Conservation (phyloP, 345 rosid genomes). For the Gossypium herbaceum region DNA sequence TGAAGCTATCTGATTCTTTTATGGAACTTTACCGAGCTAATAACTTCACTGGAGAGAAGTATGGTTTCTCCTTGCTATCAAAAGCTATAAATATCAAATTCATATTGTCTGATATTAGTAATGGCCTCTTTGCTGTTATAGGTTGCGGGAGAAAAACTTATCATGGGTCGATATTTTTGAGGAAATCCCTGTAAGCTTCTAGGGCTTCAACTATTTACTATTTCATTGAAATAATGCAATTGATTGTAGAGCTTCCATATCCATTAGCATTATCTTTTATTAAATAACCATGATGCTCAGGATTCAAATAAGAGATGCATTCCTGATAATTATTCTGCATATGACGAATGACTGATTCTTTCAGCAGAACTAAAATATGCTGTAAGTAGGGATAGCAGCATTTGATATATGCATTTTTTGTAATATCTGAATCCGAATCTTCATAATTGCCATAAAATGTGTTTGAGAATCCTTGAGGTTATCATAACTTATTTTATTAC, state of each 20-base stretch:
- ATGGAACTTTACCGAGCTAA: conserved; percentile 81
- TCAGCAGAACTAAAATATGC: background rate
- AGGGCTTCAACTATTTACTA: conserved; percentile 5
- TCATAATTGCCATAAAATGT: background rate
- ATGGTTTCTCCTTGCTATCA: conserved; percentile 20
- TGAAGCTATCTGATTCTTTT: conserved; percentile 95
- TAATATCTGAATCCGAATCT: background rate
- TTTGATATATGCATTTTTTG: background rate
- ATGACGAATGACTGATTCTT: background rate
- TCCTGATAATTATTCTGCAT: background rate
- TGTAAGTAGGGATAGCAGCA: background rate
- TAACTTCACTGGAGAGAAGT: conserved; percentile 95
- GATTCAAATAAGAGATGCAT: no score
- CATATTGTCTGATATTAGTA: conserved; percentile 3
- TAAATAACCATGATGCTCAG: background rate
- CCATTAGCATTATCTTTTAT: background rate
- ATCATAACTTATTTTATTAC: background rate
- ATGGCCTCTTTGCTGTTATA: conserved; percentile 20
- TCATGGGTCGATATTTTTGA: conserved; percentile 99
- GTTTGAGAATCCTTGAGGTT: background rate
- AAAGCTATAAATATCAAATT: conserved; percentile 12
- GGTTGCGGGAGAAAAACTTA: conserved; percentile 96
- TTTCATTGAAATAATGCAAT: background rate
- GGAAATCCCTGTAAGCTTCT: conserved; percentile 86
- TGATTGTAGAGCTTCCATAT: background rate